These are phyloP conservation scores for Lathyrus tuberosus DNA, from an alignment of 306 rosid genomes.

Conservation along the genomic window DNA sequence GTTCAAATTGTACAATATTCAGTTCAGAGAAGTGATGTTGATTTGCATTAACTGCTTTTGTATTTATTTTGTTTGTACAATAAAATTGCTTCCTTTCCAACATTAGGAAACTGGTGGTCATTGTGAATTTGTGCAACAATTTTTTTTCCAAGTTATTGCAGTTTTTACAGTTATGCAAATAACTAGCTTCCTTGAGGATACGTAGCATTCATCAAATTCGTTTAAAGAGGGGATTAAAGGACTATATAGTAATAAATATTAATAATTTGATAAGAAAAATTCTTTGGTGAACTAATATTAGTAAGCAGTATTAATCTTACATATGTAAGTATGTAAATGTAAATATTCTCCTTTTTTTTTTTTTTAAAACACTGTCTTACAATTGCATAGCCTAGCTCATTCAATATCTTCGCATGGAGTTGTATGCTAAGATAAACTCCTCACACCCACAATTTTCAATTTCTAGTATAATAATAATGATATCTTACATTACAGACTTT, in stretches of 20 bases:
- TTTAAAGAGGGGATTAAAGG: not conserved
- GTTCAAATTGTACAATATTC: constrained; percentile 30
- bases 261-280: not conserved
- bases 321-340: too few relatives aligned
- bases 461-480: not conserved
- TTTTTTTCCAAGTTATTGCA: not conserved
- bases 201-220: not conserved
- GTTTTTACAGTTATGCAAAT: constrained; percentile 5
- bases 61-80: not conserved
- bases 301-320: too few relatives aligned
- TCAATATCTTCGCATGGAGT: not conserved
- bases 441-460: not conserved
- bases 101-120: constrained; percentile 3
- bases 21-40: constrained; percentile 7
- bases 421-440: not conserved
- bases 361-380: too few relatives aligned
- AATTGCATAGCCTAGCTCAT: not conserved
- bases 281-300: not conserved
- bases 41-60: constrained; percentile 15
- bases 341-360: too few relatives aligned
- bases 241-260: not conserved
- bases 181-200: not conserved
- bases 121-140: not conserved
- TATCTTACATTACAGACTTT: not conserved
- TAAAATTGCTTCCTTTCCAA: constrained; percentile 13